Base-by-base conservation (phyloP, 2,329 filamentous ascomycete species). In the Kalaharituber pfeilii region DNA sequence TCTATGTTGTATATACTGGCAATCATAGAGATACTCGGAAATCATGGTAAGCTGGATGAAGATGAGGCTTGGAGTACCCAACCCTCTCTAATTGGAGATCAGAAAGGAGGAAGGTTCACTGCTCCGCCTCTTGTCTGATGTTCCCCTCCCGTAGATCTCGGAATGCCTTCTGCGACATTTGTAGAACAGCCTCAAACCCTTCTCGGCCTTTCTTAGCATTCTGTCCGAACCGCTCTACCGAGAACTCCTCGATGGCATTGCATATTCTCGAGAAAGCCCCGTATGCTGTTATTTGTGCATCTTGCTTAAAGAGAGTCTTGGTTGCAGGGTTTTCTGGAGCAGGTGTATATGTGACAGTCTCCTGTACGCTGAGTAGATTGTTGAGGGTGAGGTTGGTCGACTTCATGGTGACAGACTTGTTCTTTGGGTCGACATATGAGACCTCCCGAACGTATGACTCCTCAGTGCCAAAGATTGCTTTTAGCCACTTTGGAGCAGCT, bases 191-290 rank as follows among this genome's bases (percentile, higher is more conserved):
- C 73, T 98, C 91, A 67, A 98, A 98, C 1, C 91, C 91, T 69
- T 96, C 88, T 60, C 84, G 81, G 60, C 91, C 91, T 70, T 86
- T 88, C 62, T 75, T 75, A 24, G 91, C 89, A 66, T 98, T 98
- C 69, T 98, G 86, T 62, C 80, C 78, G 72, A 98, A 98, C 53
- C 86, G 75, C 60, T 83, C 84, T 45, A 96, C 83, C 42, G 87
- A 84, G 52, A 85, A 81, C 64, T 96, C 87, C 72, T 98, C 91
- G 64, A 98, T 93, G 67, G 82, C 86, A 71, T 91, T 94, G 75
- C 86, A 91, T 67, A 96, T 87, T 67, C 87, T 86, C 71, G 95
- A 86, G 88, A 91, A 98, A 58, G 91, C 91, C 62, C 91, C 89
- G 8, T 96, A 73, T 0, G 91, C 91, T 1, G 88, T 94, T 66